Percentiles rank a stretch among this genome's conserved stretches.
Conservation (phyloP, 176 grass and related monocot genomes). For the Chrysopogon serrulatus region DNA sequence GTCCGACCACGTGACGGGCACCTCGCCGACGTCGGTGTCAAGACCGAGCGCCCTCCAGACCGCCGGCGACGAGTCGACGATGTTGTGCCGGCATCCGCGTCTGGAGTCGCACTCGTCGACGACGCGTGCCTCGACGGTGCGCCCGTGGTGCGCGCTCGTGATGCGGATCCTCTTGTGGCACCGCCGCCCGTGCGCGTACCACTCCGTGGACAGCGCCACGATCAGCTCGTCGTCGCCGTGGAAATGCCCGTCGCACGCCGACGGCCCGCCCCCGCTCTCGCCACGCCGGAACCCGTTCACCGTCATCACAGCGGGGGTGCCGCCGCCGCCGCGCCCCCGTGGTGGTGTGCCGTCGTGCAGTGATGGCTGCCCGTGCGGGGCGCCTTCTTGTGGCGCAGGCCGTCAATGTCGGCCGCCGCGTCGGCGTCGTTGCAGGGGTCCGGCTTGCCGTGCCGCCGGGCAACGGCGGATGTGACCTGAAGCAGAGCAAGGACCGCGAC, state of each 20-base stretch:
- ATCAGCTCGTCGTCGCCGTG: slow-evolving; percentile 40
- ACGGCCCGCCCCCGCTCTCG: slow-evolving; percentile 9
- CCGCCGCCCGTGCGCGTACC: background rate
- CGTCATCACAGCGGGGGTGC: slow-evolving; percentile 24
- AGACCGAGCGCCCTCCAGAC: slow-evolving; percentile 49
- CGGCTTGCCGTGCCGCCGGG: slow-evolving; percentile 2
- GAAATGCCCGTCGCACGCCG: slow-evolving; percentile 30
- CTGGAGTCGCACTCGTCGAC: slow-evolving; percentile 47
- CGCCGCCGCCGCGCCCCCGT: too few species aligned
- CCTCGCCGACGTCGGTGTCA: slow-evolving; percentile 30
- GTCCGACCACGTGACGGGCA: slow-evolving; percentile 38
- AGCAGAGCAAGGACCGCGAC: background rate
- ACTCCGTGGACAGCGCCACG: slow-evolving; percentile 41
- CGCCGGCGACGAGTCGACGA: slow-evolving; percentile 37
- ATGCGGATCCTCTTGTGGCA: slow-evolving; percentile 33
- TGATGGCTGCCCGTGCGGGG: background rate
- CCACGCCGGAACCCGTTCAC: slow-evolving; percentile 28
- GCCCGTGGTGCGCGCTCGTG: background rate
- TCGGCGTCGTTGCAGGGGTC: background rate
- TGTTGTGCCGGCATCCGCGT: slow-evolving; percentile 23
- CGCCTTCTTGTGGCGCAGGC: background rate
- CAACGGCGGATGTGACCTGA: background rate
- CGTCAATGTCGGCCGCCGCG: background rate
- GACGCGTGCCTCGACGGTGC: slow-evolving; percentile 24
- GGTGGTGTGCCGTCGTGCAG: background rate